Base-by-base conservation (phyloP, 805 yeast genomes). In the Candida ficus region DNA sequence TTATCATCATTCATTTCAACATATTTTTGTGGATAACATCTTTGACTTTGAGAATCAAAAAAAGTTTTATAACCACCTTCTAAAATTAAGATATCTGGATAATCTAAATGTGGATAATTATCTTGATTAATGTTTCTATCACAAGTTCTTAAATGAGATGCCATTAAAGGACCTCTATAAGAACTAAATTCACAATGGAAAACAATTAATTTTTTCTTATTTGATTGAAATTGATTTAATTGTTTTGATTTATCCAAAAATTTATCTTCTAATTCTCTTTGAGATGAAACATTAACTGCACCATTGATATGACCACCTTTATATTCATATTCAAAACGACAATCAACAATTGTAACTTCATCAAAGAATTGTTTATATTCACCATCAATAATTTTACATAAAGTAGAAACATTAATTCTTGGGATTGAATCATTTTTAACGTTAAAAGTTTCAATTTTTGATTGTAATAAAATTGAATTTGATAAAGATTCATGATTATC, bases 161-260 rank as follows among this genome's bases (percentile, higher is more conserved):
- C 98, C 83, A 93, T 78, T 35, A 83, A 67, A 5, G 99, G 99
- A n/a, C 98, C 96, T 44, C 99, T 71, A 57, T 83, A 87, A 6
- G 95, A 78, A 29, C 95, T 83, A 60, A 88, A 91, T 63, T 93
- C 99, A 64, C 99, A 93, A 62, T 93, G 97, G 67, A 93, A 91
- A 10, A 93, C 71, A 7, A 91, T 60, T 41, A 93, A 64, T 17
- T 68, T 69, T 16, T 66, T 70, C 30, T 51, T 55, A 18, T 52
- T 50, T 22, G 22, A 25, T 29, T 44, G 35, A 32, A 49, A 60
- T 49, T 16, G 22, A 13, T 25, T 32, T 31, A 20, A 39, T 26
- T 37, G 36, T 34, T 11, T 30, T 14, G 37, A 16, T 18, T 32
- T 31, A 9, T 19, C n/a, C n/a, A 41, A 29, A 23, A 89, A 72